Evolutionary conservation across 2,329 filamentous ascomycete species (phyloP).

Genomic region (Ophiocordyceps sinensis): DNA sequence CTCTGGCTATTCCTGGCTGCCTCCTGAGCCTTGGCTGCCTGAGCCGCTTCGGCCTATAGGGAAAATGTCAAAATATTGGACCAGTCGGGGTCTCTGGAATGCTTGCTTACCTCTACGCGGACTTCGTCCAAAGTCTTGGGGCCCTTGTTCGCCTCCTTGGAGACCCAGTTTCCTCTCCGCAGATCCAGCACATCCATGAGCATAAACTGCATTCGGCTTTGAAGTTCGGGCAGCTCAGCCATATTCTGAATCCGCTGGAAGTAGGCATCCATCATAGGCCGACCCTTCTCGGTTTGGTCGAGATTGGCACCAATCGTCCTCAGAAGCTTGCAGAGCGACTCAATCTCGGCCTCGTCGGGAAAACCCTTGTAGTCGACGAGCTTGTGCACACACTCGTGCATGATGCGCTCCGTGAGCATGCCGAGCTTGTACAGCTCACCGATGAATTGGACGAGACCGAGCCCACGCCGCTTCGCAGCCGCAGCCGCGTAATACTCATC

Average conservation of each 20-base stretch:
- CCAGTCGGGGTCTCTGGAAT: background rate
- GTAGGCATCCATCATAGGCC: constrained; percentile 81
- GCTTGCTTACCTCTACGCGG: constrained; percentile 52
- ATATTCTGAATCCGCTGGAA: constrained; percentile 78
- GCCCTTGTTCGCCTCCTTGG: constrained; percentile 84
- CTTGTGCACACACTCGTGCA: constrained; percentile 98
- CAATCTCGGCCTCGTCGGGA: constrained; percentile 90
- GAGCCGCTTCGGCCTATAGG: constrained; percentile 50
- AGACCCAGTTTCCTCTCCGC: constrained; percentile 61
- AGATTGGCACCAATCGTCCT: constrained; percentile 83
- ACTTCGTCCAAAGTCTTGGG: constrained; percentile 95
- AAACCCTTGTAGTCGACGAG: constrained; percentile 88
- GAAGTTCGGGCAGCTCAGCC: constrained; percentile 64
- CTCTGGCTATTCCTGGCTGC: constrained; percentile 45
- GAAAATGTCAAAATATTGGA: constrained; percentile 9
- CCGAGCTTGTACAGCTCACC: constrained; percentile 97
- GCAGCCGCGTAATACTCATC: constrained; percentile 94
- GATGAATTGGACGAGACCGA: constrained; percentile 97
- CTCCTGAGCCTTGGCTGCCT: constrained; percentile 71
- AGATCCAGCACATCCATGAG: constrained; percentile 87
- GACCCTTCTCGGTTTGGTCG: constrained; percentile 70
- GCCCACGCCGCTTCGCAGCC: constrained; percentile 87
- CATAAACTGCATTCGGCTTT: constrained; percentile 90
- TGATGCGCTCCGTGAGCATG: constrained; percentile 98
- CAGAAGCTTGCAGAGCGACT: constrained; percentile 86